phyloP scores from a whole-genome alignment of 371 early-diverging fungal genomes.

The Zopfochytrium polystomum region DNA sequence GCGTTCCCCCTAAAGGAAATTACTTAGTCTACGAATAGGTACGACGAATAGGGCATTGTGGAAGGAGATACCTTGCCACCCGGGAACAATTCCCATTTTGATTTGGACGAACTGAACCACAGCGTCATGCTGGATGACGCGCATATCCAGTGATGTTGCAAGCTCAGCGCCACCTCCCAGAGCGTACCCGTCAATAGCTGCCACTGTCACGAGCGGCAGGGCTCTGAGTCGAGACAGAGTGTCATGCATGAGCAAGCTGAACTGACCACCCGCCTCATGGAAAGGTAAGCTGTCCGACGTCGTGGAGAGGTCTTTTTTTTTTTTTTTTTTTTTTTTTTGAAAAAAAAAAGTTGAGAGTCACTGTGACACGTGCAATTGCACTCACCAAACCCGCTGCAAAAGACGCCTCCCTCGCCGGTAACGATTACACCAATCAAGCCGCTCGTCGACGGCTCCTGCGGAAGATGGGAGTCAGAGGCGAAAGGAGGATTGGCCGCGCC shows the following conservation, averaged over 20 bases:
- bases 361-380: not conserved
- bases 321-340: too few species aligned
- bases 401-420: conserved; percentile 50
- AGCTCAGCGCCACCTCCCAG: conserved; percentile 76
- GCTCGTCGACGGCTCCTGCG: conserved; percentile 5
- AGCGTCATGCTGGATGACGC: conserved; percentile 53
- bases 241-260: conserved; percentile 52
- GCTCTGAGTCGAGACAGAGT: conserved; percentile 54
- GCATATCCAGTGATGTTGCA: conserved; percentile 60
- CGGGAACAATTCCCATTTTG: conserved; percentile 63
- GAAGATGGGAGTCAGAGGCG: too few species aligned
- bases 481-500: too few species aligned
- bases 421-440: conserved; percentile 42
- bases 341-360: not conserved
- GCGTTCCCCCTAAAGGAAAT: too few species aligned
- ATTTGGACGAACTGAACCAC: conserved; percentile 51
- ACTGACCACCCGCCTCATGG: conserved; percentile 10
- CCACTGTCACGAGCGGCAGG: conserved; percentile 60
- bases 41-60: too few species aligned
- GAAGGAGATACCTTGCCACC: conserved; percentile 49
- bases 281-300: not conserved
- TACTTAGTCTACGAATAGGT: too few species aligned
- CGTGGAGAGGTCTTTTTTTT: too few species aligned
- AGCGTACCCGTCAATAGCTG: conserved; percentile 61
- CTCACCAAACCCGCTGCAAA: conserved; percentile 67